Percentiles rank a stretch among this genome's conserved stretches.
Conservation (phyloP, 148 eudicot species). For the Heliosperma pusillum region DNA sequence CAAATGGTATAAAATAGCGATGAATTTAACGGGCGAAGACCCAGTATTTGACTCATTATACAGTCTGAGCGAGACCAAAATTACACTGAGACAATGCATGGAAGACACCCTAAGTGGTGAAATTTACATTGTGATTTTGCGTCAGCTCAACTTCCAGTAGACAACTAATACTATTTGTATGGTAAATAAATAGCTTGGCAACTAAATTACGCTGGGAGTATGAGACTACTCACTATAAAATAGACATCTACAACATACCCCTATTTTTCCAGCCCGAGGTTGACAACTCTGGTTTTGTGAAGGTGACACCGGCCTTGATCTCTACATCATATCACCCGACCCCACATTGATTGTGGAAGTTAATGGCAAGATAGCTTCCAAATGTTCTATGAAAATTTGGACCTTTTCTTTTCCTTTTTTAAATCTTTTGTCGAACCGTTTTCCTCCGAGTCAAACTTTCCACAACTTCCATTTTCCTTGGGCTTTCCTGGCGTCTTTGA, state of each 20-base stretch:
- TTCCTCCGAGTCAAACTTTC: conserved; percentile 3
- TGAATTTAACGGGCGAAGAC: too few relatives aligned
- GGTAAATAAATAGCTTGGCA: not conserved
- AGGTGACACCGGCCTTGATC: too few relatives aligned
- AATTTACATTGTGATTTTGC: conserved; percentile 10
- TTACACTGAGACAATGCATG: not conserved
- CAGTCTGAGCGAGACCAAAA: not conserved
- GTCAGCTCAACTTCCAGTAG: not conserved
- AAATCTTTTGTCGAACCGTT: conserved; percentile 31
- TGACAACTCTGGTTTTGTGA: not conserved
- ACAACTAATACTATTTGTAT: not conserved
- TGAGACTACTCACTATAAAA: not conserved
- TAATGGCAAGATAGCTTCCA: not conserved
- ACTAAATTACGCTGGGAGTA: not conserved
- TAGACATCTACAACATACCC: not conserved
- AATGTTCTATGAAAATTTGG: conserved; percentile 20
- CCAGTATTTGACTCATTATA: too few relatives aligned
- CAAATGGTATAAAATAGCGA: too few relatives aligned
- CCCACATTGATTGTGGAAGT: not conserved
- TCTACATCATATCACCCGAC: not conserved
- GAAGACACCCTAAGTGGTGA: not conserved
- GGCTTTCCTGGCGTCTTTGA: conserved; percentile 37
- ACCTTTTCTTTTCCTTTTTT: conserved; percentile 36
- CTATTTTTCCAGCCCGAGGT: not conserved
- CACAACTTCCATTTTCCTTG: conserved; percentile 34